phyloP scores from a whole-genome alignment of 2,329 filamentous ascomycete genomes.

The Xylariaceae sp. region DNA sequence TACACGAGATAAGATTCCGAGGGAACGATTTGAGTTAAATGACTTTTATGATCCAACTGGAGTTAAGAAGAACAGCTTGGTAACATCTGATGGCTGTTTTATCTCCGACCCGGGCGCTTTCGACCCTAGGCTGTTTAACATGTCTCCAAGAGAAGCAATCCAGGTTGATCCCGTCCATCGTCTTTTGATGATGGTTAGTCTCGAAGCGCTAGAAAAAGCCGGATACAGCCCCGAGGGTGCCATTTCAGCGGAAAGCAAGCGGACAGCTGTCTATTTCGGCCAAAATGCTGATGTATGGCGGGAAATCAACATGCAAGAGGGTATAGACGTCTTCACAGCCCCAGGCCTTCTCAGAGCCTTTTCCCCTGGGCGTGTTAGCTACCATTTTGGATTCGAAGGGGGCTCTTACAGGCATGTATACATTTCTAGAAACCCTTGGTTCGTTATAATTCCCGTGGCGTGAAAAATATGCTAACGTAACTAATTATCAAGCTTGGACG shows the following conservation, averaged over 20 bases:
- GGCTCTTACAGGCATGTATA: slow-evolving; percentile 3
- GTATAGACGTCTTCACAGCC: slow-evolving; percentile 13
- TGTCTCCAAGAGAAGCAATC: slow-evolving; percentile 25
- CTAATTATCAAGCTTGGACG: slow-evolving; percentile 26
- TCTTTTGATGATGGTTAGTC: slow-evolving; percentile 24
- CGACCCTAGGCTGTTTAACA: slow-evolving; percentile 25
- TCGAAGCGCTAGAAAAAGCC: slow-evolving; percentile 30
- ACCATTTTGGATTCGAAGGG: slow-evolving; percentile 39
- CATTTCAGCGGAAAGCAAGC: slow-evolving; percentile 7
- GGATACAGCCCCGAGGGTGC: slow-evolving; percentile 24
- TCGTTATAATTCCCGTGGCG: too few species aligned
- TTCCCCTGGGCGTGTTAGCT: slow-evolving; percentile 30
- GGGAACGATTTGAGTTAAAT: slow-evolving; percentile 27
- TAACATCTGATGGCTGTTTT: slow-evolving; percentile 25
- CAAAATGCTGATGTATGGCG: slow-evolving; percentile 41
- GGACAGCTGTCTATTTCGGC: slow-evolving; percentile 43
- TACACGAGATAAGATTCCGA: slow-evolving; percentile 19
- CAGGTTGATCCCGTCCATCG: slow-evolving; percentile 24
- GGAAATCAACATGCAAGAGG: slow-evolving; percentile 31
- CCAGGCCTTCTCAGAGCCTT: slow-evolving; percentile 20
- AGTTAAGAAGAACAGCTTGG: slow-evolving; percentile 27
- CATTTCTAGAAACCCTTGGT: too few species aligned
- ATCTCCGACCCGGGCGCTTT: slow-evolving; percentile 30
- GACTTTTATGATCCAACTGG: slow-evolving; percentile 30
- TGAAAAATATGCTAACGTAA: too few species aligned